Evolutionary conservation across 2,329 filamentous ascomycete species (phyloP), one percentile per base, ranked within the genome.

Genomic region (Tolypocladium inflatum): DNA sequence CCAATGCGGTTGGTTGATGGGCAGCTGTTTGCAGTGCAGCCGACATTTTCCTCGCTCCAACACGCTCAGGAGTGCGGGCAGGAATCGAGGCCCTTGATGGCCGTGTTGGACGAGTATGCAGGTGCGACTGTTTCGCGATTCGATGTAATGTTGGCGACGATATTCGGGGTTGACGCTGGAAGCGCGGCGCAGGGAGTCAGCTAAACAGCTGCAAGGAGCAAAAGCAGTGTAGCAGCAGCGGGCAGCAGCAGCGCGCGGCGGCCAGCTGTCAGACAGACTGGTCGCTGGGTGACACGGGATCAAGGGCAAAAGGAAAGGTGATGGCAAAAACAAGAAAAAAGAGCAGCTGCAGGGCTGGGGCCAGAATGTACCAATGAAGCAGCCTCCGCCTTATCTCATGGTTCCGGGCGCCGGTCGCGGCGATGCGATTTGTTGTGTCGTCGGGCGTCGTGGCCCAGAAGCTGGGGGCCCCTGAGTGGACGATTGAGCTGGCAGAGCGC

Each of bases 1-100:
- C 72, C 64, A 80, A 69, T 62, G 76, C 74, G 61, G 76, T 73
- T 68, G 80, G 79, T 68, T 81, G 80, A 71, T 82, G 81, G 65
- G 81, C 76, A 68, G 78, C 74, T 63, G 81, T 75, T 73, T 87
- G 85, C 70, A 88, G 74, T 66, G 81, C 81, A 77, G 84, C 81
- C 72, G 81, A 73, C 71, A 73, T 74, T 59, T 67, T 73, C 60
- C 64, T 66, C 64, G 63, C 63, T 59, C 43, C 57, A 58, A 55
- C 59, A 57, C 57, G 56, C 55, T 57, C 55, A 48, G 51, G 41
- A 33, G 37, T 58, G 60, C 56, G 57, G 52, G 56, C 38, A 30
- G n/a, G 43, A 54, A 41, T 58, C 52, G 55, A 57, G 23, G 57
- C 54, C 58, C 56, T 58, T 59, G 58, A 57, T n/a, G 51, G 13